Evolutionary conservation across 192 early-diverging fungal genomes (phyloP).

Genomic region (Funneliformis geosporum): DNA sequence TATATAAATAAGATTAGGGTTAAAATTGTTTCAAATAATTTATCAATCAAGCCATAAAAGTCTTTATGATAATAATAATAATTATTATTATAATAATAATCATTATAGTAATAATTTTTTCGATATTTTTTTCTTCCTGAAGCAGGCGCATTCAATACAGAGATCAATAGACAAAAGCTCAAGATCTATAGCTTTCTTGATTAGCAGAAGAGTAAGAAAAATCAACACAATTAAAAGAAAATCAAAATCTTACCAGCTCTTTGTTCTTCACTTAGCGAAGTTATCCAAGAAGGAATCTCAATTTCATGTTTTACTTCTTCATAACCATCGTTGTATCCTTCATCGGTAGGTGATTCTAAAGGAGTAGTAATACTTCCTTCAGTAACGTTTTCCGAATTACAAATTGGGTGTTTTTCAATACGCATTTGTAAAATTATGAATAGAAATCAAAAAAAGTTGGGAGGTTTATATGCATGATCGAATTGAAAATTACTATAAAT

Average conservation of each 20-base stretch:
- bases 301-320: conserved; percentile 26
- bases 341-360: conserved; percentile 11
- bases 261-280: background rate
- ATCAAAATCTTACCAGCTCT: conserved; percentile 36
- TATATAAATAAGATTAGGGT: background rate
- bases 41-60: background rate
- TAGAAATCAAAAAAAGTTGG: too few relatives aligned
- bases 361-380: background rate
- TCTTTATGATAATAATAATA: background rate
- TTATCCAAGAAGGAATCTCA: conserved; percentile 15
- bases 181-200: background rate
- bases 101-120: background rate
- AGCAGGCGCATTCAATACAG: background rate
- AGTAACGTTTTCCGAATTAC: background rate
- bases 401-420: background rate
- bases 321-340: conserved; percentile 22
- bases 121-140: conserved; percentile 5
- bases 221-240: background rate
- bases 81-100: background rate
- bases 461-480: too few relatives aligned
- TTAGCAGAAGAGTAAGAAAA: background rate
- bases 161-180: background rate
- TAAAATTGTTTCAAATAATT: background rate
- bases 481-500: too few relatives aligned
- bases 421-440: background rate